These are phyloP conservation scores for Prototheca stagnorum DNA, from an alignment of 163 green algal genomes.

Conservation along the genomic window DNA sequence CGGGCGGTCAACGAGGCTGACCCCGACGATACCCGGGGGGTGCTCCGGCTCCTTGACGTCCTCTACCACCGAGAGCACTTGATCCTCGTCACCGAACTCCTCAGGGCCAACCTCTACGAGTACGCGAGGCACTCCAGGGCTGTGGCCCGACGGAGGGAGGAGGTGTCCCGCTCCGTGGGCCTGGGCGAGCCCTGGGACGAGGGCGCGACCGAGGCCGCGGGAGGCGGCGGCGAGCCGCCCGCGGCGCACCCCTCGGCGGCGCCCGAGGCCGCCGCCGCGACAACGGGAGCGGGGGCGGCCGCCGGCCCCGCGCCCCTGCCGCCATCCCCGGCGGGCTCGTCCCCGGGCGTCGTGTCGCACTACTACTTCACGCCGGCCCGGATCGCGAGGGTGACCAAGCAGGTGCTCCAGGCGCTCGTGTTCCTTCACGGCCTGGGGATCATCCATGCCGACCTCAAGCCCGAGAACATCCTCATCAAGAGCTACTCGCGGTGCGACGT, in stretches of 20 bases:
- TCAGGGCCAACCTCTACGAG: constrained; percentile 94
- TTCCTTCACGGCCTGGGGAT: constrained; percentile 84
- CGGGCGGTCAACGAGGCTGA: constrained; percentile 76
- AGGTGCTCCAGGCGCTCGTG: constrained; percentile 54
- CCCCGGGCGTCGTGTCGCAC: too few species aligned
- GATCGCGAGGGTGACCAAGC: constrained; percentile 26
- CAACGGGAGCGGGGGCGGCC: too few species aligned
- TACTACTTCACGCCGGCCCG: constrained; percentile 62
- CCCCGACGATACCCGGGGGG: constrained; percentile 62
- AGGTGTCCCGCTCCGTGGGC: too few species aligned
- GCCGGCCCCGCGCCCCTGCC: too few species aligned
- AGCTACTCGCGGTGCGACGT: constrained; percentile 42
- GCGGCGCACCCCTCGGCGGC: too few species aligned
- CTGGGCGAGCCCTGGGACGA: background rate
- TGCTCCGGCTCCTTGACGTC: constrained; percentile 87
- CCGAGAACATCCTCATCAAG: constrained; percentile 92
- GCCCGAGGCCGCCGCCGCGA: too few species aligned
- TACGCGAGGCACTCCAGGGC: constrained; percentile 88
- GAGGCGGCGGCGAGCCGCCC: constrained; percentile 42
- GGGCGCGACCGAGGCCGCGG: too few species aligned
- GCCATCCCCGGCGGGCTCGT: too few species aligned
- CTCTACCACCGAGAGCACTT: constrained; percentile 98
- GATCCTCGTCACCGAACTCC: constrained; percentile 90
- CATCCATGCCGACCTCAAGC: constrained; percentile 94
- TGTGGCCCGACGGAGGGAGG: too few species aligned